Conservation (phyloP, 192 early-diverging fungal species). For the Podochytrium sp. region DNA sequence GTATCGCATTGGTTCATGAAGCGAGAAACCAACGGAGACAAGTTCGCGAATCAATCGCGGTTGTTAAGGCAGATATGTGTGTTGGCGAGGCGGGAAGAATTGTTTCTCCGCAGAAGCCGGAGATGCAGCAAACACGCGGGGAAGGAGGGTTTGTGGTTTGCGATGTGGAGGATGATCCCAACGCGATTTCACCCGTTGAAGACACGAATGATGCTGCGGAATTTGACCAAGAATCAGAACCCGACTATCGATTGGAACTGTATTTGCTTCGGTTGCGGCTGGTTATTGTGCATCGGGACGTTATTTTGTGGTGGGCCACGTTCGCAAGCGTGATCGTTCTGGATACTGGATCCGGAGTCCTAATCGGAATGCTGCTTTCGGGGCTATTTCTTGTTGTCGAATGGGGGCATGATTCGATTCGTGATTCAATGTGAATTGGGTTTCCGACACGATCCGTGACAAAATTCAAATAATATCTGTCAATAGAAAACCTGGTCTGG, state of each 20-base stretch:
- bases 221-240: neutral
- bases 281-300: neutral
- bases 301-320: constrained; percentile 16
- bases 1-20: neutral
- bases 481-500: too few species aligned
- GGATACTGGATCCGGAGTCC: constrained; percentile 12
- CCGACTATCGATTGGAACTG: neutral
- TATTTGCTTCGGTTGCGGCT: neutral
- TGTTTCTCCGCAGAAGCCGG: too few species aligned
- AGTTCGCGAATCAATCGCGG: neutral
- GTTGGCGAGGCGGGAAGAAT: neutral
- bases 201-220: too few species aligned
- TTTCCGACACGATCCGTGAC: too few species aligned
- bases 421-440: too few species aligned
- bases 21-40: neutral
- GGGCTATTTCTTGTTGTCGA: neutral
- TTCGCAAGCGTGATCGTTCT: constrained; percentile 6
- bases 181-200: neutral
- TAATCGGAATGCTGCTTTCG: constrained; percentile 6
- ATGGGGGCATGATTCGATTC: constrained; percentile 2
- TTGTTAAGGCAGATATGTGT: neutral
- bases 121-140: too few species aligned
- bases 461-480: too few species aligned
- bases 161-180: neutral
- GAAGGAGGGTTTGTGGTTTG: neutral